Percentiles rank a stretch among this genome's conserved stretches.
Evolutionary conservation across 2,329 filamentous ascomycete genomes (phyloP).

Genomic region (Claviceps africana): DNA sequence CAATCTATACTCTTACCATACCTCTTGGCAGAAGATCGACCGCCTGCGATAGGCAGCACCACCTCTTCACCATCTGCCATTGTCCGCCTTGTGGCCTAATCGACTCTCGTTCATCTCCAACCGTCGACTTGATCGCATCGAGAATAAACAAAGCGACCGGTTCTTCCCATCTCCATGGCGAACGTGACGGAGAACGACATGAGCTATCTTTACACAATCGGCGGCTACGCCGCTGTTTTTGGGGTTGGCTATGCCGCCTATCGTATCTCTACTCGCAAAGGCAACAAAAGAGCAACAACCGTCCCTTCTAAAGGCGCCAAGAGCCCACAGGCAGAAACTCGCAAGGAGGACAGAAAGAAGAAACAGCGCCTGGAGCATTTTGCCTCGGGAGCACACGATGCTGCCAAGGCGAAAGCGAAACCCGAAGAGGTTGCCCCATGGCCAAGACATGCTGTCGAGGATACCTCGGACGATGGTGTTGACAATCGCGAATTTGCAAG

Average conservation of each 20-base stretch:
- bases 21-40: not conserved
- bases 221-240: conserved; percentile 23
- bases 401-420: conserved; percentile 24
- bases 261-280: conserved; percentile 21
- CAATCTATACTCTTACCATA: not conserved
- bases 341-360: conserved; percentile 30
- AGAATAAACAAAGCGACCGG: not conserved
- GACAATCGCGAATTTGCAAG: conserved; percentile 65
- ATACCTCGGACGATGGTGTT: conserved; percentile 43
- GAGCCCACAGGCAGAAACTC: conserved; percentile 17
- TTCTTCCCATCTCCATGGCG: not conserved
- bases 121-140: not conserved
- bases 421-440: conserved; percentile 5
- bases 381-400: conserved; percentile 22
- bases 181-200: conserved; percentile 21
- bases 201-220: conserved; percentile 22
- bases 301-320: conserved; percentile 17
- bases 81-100: not conserved
- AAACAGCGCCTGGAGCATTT: conserved; percentile 32
- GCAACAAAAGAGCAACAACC: conserved; percentile 17
- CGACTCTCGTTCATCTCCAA: not conserved
- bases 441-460: conserved; percentile 14
- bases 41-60: not conserved
- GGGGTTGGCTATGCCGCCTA: conserved; percentile 23
- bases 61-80: not conserved